A percentile compares a stretch with the other conserved stretches of the same genome.
Evolutionary conservation across 805 yeast genomes (phyloP).

Genomic region (Kodamaea fukazawae): DNA sequence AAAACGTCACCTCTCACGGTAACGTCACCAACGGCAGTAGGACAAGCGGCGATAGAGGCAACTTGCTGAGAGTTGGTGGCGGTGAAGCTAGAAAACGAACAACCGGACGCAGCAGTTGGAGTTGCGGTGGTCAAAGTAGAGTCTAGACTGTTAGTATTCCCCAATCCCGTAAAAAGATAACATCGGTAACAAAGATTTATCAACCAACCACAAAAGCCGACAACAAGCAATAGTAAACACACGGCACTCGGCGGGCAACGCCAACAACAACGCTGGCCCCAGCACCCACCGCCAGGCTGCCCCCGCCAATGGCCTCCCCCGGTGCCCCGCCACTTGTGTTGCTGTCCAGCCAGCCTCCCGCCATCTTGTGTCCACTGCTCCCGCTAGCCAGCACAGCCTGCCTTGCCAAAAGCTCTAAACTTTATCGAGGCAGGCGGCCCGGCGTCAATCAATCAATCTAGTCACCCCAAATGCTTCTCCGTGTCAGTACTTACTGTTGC

Average conservation of each 20-base stretch:
- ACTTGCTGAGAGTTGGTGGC: conserved; percentile 80
- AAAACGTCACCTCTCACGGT: conserved; percentile 58
- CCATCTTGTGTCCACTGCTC: too few relatives aligned
- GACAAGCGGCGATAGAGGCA: conserved; percentile 70
- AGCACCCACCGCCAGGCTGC: background rate
- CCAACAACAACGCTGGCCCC: too few relatives aligned
- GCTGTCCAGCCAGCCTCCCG: too few relatives aligned
- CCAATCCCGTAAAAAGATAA: background rate
- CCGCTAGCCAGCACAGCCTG: too few relatives aligned
- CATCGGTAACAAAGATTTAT: background rate
- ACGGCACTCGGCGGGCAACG: background rate
- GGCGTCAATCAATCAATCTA: background rate
- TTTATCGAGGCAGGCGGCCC: background rate
- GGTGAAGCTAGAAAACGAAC: conserved; percentile 63
- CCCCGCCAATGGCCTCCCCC: too few relatives aligned
- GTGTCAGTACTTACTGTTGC: conserved; percentile 25
- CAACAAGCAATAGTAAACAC: background rate
- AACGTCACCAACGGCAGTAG: conserved; percentile 77
- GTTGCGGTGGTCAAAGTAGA: conserved; percentile 49
- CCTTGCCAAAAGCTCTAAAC: too few relatives aligned
- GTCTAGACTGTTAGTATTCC: conserved; percentile 25
- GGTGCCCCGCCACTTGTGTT: too few relatives aligned
- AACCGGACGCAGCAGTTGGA: conserved; percentile 58
- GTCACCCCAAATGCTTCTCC: background rate
- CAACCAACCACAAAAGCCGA: background rate